A percentile compares a stretch with the other conserved stretches of the same genome.
Conservation (phyloP, 2,329 filamentous ascomycete genomes). For the Furcasterigmium furcatum region DNA sequence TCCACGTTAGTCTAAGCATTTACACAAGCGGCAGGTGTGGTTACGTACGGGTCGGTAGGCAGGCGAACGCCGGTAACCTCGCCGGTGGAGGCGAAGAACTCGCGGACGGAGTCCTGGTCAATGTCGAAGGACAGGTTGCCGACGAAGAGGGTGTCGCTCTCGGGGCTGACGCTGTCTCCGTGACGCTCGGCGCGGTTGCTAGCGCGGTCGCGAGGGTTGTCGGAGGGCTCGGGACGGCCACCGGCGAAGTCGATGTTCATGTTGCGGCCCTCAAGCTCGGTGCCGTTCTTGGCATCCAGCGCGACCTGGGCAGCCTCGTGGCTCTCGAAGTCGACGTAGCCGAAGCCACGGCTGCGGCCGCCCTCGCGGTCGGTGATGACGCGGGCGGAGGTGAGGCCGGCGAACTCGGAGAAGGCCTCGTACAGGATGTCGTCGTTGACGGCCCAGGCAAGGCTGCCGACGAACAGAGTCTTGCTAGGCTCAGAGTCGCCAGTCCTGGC, state of each 20-base stretch:
- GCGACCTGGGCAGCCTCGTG: conserved; percentile 67
- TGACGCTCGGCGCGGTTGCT: conserved; percentile 64
- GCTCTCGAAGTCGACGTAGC: conserved; percentile 83
- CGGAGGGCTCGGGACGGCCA: conserved; percentile 55
- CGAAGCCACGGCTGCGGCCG: conserved; percentile 87
- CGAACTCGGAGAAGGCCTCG: conserved; percentile 77
- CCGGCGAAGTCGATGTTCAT: conserved; percentile 79
- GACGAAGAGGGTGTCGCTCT: conserved; percentile 85
- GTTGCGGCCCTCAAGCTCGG: conserved; percentile 69
- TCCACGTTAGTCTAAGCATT: conserved; percentile 19
- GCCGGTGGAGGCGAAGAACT: conserved; percentile 70
- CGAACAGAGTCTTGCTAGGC: conserved; percentile 70
- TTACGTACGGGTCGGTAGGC: conserved; percentile 72
- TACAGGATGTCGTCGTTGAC: conserved; percentile 80
- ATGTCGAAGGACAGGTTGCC: conserved; percentile 87
- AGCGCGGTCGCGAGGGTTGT: conserved; percentile 52
- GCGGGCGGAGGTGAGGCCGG: conserved; percentile 68
- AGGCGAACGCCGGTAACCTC: conserved; percentile 78
- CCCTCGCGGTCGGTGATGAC: conserved; percentile 80
- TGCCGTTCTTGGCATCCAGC: conserved; percentile 69
- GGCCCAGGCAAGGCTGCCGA: conserved; percentile 88
- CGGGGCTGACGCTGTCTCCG: conserved; percentile 76
- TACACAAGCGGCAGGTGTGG: too few species aligned
- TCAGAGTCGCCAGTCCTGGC: conserved; percentile 50
- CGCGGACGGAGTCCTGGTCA: conserved; percentile 70